Evolutionary conservation across 257 asterid genomes (phyloP).

Genomic region (Gentiana straminea): DNA sequence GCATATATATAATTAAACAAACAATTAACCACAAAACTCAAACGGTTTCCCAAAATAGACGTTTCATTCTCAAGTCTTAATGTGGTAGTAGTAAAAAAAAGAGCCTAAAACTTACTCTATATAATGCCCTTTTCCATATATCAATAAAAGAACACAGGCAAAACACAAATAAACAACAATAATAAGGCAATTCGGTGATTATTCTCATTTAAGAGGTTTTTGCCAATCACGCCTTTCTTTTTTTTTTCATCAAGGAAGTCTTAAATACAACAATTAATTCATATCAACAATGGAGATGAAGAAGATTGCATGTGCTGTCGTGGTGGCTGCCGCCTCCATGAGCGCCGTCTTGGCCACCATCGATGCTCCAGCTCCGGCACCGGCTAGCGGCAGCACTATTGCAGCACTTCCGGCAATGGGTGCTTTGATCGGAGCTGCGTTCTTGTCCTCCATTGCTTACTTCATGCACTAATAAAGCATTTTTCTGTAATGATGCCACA

Average conservation of each 20-base stretch:
- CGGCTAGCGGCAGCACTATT: constrained; percentile 2
- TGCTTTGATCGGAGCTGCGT: too few species aligned
- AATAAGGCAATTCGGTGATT: constrained; percentile 10
- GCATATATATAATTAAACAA: background rate
- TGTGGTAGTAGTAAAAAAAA: background rate
- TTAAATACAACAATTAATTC: background rate
- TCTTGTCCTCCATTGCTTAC: too few species aligned
- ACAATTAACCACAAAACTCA: background rate
- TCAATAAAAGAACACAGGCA: background rate
- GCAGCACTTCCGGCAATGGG: too few species aligned
- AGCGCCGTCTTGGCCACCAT: constrained; percentile 24
- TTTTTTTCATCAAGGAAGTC: background rate
- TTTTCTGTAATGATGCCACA: too few species aligned
- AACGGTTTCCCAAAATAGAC: background rate
- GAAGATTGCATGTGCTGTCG: constrained; percentile 26
- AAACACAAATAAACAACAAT: background rate
- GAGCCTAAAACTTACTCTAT: constrained; percentile 2
- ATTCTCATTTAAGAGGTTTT: constrained; percentile 8
- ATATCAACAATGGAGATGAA: constrained; percentile 26
- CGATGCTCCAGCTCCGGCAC: constrained; percentile 13
- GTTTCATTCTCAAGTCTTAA: background rate
- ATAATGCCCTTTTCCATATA: background rate
- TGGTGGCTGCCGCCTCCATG: constrained; percentile 27
- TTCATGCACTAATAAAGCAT: too few species aligned
- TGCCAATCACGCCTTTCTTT: constrained; percentile 3